A percentile compares a stretch with the other conserved stretches of the same genome.
These are phyloP conservation scores for Malassezia dermatis DNA, from an alignment of 1,284 basidiomycete species.

Conservation along the genomic window DNA sequence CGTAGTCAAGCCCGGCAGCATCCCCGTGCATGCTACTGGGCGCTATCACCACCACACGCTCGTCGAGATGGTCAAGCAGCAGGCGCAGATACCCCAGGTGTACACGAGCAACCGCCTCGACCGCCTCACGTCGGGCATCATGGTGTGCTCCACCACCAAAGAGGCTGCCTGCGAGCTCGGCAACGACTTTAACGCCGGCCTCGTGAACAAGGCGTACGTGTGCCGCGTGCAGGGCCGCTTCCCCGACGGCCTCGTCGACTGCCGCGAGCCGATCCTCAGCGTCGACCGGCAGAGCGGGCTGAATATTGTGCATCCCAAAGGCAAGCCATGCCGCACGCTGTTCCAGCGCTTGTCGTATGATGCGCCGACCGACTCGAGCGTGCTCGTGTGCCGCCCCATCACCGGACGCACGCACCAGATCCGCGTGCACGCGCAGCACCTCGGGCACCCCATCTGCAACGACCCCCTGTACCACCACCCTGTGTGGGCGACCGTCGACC, in stretches of 20 bases:
- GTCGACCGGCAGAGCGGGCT: slow-evolving; percentile 91
- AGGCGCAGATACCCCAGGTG: slow-evolving; percentile 70
- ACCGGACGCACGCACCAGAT: slow-evolving; percentile 72
- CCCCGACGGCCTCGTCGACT: slow-evolving; percentile 58
- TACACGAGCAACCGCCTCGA: slow-evolving; percentile 90
- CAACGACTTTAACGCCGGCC: slow-evolving; percentile 52
- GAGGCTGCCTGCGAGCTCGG: slow-evolving; percentile 62
- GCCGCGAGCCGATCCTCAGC: slow-evolving; percentile 77
- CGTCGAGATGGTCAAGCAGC: slow-evolving; percentile 71
- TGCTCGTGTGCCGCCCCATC: slow-evolving; percentile 65
- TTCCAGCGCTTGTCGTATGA: slow-evolving; percentile 82
- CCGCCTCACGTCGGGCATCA: slow-evolving; percentile 84
- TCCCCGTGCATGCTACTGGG: slow-evolving; percentile 44
- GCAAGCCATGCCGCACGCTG: slow-evolving; percentile 64
- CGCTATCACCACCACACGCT: slow-evolving; percentile 50
- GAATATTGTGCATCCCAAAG: slow-evolving; percentile 60
- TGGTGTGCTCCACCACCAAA: slow-evolving; percentile 77
- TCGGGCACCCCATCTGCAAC: slow-evolving; percentile 77
- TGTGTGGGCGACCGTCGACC: slow-evolving; percentile 39
- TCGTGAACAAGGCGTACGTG: slow-evolving; percentile 55
- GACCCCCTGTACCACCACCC: slow-evolving; percentile 49
- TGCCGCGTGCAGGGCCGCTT: slow-evolving; percentile 53
- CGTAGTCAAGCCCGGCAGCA: slow-evolving; percentile 54
- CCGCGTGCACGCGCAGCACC: slow-evolving; percentile 86
- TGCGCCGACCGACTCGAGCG: slow-evolving; percentile 66